Base-by-base conservation (phyloP, 129 eudicot genomes). In the Ambrosia artemisiifolia region DNA sequence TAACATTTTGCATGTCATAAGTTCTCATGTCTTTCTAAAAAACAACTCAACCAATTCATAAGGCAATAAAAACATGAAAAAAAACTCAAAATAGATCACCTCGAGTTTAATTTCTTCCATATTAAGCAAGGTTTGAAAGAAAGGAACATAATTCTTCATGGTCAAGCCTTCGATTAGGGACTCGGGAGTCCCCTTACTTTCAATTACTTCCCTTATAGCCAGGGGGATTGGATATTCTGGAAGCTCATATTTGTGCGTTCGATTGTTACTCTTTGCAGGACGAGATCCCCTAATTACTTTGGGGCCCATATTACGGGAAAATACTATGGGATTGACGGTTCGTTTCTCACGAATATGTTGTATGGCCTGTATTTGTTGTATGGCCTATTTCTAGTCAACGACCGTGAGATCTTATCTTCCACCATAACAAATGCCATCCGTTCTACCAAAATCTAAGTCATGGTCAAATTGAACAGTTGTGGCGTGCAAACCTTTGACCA, bases 21-120 rank as follows among this genome's bases (percentile, higher is more conserved):
- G 76, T 75, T 70, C 86, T 73, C 85, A 91, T 91, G 68, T 88
- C 95, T 54, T 84, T 87, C 96, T 87, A 81, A 36, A 74, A 48
- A 61, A 43, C 50, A 75, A 70, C 66, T 54, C 19, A 40, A 43
- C n/a, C n/a, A 63, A 42, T 63, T 60, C 13, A 53, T 42, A 70
- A n/a, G n/a, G n/a, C n/a, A n/a, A n/a, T n/a, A n/a, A n/a, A n/a
- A n/a, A n/a, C n/a, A 57, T 51, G 11, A 16, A 55, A n/a, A n/a
- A n/a, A n/a, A n/a, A n/a, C n/a, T n/a, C n/a, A 19, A 6, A 18
- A 55, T 20, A 54, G 28, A 19, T 50, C 48, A 90, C 98, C 96
- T 93, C 98, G 72, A 90, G 18, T 50, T 88, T 85, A 0, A 93
- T 67, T 70, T 93, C 98, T 76, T 93, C 96, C 96, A 93, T 82